Evolutionary conservation across 169 alveolate species (phyloP).

Genomic region (Fabrea salina): DNA sequence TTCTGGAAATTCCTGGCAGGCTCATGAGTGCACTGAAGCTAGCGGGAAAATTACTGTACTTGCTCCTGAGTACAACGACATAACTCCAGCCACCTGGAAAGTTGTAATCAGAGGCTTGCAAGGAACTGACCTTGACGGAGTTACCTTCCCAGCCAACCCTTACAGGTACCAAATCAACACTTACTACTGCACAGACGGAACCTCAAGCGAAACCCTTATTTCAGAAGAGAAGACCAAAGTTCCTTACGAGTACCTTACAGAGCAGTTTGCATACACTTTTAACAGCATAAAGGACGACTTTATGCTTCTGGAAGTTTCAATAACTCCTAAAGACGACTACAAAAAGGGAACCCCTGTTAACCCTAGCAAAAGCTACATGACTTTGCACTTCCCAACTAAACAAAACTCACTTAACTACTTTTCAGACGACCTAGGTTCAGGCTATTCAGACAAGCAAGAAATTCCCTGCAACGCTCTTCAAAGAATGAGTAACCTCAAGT

Average conservation of each 20-base stretch:
- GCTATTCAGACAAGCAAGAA: background rate
- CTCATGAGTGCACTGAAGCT: background rate
- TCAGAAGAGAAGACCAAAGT: background rate
- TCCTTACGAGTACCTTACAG: background rate
- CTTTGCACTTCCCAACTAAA: background rate
- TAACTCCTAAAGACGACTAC: background rate
- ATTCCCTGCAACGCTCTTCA: background rate
- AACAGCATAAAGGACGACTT: background rate
- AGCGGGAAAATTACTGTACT: background rate
- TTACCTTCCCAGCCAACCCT: background rate
- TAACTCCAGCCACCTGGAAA: conserved; percentile 5
- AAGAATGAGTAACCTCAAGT: background rate
- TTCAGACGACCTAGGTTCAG: background rate
- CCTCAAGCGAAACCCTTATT: background rate
- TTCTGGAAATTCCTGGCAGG: conserved; percentile 4
- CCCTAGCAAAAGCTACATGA: background rate
- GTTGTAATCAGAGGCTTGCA: background rate
- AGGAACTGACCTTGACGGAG: background rate
- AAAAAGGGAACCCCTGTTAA: conserved; percentile 5
- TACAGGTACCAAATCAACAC: background rate
- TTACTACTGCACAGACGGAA: background rate
- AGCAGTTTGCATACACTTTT: background rate
- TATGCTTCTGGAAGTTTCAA: background rate
- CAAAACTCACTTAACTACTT: background rate
- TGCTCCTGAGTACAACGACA: conserved; percentile 28